A percentile compares a stretch with the other conserved stretches of the same genome.
These are phyloP conservation scores for Yamadazyma phyllophila DNA, from an alignment of 805 yeast genomes.

Conservation along the genomic window DNA sequence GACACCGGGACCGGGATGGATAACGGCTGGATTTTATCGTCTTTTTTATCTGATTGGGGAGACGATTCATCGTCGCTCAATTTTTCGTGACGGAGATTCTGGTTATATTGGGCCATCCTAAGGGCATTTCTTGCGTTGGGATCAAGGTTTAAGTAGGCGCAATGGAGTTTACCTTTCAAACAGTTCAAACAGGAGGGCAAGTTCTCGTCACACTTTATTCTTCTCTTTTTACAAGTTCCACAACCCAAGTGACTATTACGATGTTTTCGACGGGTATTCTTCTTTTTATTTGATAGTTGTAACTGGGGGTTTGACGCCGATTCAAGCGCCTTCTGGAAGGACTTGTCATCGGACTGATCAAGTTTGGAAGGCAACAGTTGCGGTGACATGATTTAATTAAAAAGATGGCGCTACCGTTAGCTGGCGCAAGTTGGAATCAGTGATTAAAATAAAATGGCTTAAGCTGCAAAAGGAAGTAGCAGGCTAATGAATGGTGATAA, in stretches of 20 bases:
- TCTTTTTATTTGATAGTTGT: conserved; percentile 23
- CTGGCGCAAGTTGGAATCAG: neutral
- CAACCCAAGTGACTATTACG: conserved; percentile 76
- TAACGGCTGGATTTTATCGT: neutral
- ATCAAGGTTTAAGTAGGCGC: conserved; percentile 47
- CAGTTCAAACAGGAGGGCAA: conserved; percentile 51
- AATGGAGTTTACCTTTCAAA: conserved; percentile 43
- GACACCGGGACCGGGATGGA: neutral
- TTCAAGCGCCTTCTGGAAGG: conserved; percentile 14
- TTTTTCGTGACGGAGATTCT: conserved; percentile 28
- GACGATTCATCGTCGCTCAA: conserved; percentile 13
- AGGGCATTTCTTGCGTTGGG: conserved; percentile 49
- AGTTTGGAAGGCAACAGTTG: neutral
- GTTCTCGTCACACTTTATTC: conserved; percentile 52
- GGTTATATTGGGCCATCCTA: conserved; percentile 48
- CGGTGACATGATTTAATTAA: conserved; percentile 1
- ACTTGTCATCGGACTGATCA: conserved; percentile 10
- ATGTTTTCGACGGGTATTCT: conserved; percentile 56
- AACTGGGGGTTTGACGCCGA: conserved; percentile 15
- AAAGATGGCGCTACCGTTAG: neutral
- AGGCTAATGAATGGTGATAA: neutral
- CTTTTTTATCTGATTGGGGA: conserved; percentile 3
- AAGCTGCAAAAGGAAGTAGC: conserved; percentile 3
- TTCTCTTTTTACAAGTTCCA: conserved; percentile 53
- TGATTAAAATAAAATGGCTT: neutral